Evolutionary conservation across 2,329 filamentous ascomycete genomes (phyloP), one percentile per base, ranked within the genome.

Genomic region (Paradendryphiella salina): DNA sequence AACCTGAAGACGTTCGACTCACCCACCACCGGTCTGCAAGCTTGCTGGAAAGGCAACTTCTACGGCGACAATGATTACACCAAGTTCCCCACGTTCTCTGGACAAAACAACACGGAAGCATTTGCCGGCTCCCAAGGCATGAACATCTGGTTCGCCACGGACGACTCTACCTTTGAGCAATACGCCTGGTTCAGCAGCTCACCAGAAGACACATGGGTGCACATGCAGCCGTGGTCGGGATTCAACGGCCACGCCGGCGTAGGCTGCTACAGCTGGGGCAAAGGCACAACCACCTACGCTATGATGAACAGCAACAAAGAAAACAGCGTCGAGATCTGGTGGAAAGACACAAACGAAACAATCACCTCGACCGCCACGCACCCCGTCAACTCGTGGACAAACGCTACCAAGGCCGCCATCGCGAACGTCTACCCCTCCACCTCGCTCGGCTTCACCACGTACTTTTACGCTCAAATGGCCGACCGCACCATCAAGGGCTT

Each of bases 1-100:
- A 90, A 95, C 56, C 83, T 90, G 32, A 86, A 95, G 57, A 87
- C 86, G 60, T 95, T 95, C 72, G 93, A 97, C 75, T 87, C 90
- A 1, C 97, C 97, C 64, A 85, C 89, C 1, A 87, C 96, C 39
- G 94, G 94, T 2, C 76, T 94, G 23, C 89, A 95, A 66, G 86
- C 92, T 13, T 86, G 86, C 40, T 79, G 85, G 15, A 88, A 96
- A 70, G 94, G 94, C 0, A 80, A 96, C 35, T 76, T 81, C 28
- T 71, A 71, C 37, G 69, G 67, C 31, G 66, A 69, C 36, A 49
- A 65, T 11, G 73, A 77, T 49, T 75, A 73, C 42, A 54, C 64
- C 6, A 72, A 76, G 33, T 72, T 72, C 20, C 71, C 72, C 0
- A 66, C 67, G 7, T 52, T 63, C 3, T 61, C 56, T 5, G 68